Percentiles rank a stretch among this genome's conserved stretches.
phyloP scores from a whole-genome alignment of 345 rosid species.

The Schrenkiella parvula region DNA sequence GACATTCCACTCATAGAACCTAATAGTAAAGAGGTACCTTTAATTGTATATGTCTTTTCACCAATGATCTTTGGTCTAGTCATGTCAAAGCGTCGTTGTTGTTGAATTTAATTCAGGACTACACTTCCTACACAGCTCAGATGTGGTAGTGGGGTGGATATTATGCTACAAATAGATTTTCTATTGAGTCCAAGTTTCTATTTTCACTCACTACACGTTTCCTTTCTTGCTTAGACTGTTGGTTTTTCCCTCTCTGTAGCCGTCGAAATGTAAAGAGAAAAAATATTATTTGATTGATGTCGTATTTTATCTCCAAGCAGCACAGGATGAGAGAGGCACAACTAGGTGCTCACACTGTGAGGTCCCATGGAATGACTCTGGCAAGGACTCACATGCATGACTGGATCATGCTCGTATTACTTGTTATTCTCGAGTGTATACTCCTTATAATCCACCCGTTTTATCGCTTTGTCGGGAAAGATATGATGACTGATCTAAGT shows the following conservation, averaged over 20 bases:
- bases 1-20: slow-evolving; percentile 50
- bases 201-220: neutral
- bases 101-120: neutral
- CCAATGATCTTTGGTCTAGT: slow-evolving; percentile 1
- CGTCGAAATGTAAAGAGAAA: neutral
- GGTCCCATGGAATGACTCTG: slow-evolving; percentile 57
- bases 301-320: slow-evolving; percentile 6
- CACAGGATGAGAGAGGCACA: slow-evolving; percentile 54
- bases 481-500: slow-evolving; percentile 86
- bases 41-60: slow-evolving; percentile 4
- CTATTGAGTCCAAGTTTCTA: neutral
- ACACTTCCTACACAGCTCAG: neutral
- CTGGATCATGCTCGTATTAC: slow-evolving; percentile 70
- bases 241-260: neutral
- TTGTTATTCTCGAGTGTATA: slow-evolving; percentile 39
- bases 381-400: slow-evolving; percentile 65
- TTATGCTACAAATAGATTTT: neutral
- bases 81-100: neutral
- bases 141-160: neutral
- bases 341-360: slow-evolving; percentile 50
- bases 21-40: slow-evolving; percentile 43
- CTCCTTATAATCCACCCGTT: slow-evolving; percentile 63
- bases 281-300: neutral
- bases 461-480: slow-evolving; percentile 82
- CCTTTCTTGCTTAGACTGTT: slow-evolving; percentile 6